Percentiles rank a stretch among this genome's conserved stretches.
Conservation (phyloP, 192 early-diverging fungal species). For the Geosiphon pyriformis region DNA sequence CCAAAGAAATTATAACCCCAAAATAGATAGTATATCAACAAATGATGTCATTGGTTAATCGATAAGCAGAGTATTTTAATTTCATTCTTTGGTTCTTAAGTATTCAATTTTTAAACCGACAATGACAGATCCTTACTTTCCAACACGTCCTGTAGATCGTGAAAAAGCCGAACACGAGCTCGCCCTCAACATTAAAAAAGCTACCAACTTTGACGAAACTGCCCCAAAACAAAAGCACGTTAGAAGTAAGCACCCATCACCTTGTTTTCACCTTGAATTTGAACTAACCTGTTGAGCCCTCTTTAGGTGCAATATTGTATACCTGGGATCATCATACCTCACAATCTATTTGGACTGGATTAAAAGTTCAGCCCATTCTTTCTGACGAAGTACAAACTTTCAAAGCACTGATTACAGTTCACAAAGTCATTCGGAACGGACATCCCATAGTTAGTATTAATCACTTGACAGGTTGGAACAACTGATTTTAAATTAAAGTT, state of each 20-base stretch:
- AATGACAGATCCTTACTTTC: conserved; percentile 31
- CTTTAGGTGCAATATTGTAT: conserved; percentile 79
- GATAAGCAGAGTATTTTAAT: no score
- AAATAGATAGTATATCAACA: no score
- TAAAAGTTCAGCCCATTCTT: conserved; percentile 83
- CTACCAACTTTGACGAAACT: conserved; percentile 79
- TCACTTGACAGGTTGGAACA: not conserved
- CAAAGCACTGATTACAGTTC: conserved; percentile 89
- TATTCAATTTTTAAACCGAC: no score
- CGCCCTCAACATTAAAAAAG: conserved; percentile 85
- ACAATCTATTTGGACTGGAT: conserved; percentile 75
- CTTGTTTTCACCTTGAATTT: conserved; percentile 10
- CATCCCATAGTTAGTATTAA: conserved; percentile 63
- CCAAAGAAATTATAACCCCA: no score
- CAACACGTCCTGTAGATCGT: conserved; percentile 53
- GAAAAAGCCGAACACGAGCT: conserved; percentile 84
- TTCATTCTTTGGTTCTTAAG: no score
- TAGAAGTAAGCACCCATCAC: conserved; percentile 43
- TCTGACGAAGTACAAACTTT: conserved; percentile 94
- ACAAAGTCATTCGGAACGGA: conserved; percentile 94
- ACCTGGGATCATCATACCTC: conserved; percentile 91
- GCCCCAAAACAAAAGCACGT: conserved; percentile 99
- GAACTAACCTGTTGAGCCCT: not conserved
- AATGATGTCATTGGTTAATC: no score
- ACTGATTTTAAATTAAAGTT: conserved; percentile 1